phyloP scores from a whole-genome alignment of 2,329 filamentous ascomycete genomes.

The Coleophoma cylindrospora region DNA sequence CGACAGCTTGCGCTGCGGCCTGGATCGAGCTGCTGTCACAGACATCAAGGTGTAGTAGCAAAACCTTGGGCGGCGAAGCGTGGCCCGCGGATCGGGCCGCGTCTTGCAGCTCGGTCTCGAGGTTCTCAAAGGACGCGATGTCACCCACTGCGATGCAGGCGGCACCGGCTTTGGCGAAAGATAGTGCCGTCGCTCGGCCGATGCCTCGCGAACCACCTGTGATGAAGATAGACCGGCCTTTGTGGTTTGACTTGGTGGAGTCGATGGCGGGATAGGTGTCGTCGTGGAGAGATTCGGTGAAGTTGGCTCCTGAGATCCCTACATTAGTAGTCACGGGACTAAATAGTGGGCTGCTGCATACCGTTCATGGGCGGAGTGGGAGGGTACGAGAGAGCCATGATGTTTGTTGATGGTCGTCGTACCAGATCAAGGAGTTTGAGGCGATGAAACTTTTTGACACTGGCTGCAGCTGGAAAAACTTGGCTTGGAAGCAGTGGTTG shows the following conservation, averaged over 20 bases:
- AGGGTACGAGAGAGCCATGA: no score
- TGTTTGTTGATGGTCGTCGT: no score
- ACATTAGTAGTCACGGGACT: no score
- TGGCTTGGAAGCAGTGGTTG: no score
- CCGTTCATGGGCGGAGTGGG: no score
- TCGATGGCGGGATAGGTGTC: slow-evolving; percentile 48
- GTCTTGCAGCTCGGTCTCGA: slow-evolving; percentile 26
- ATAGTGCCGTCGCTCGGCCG: slow-evolving; percentile 43
- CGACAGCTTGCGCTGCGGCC: slow-evolving; percentile 15
- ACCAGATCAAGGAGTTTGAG: no score
- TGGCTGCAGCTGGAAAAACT: no score
- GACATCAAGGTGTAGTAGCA: slow-evolving; percentile 33
- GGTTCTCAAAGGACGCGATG: slow-evolving; percentile 32
- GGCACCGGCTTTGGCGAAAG: slow-evolving; percentile 46
- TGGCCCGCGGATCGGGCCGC: slow-evolving; percentile 25
- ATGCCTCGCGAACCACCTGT: slow-evolving; percentile 49
- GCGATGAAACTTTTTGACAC: no score
- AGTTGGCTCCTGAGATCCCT: background rate
- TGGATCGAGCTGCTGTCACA: slow-evolving; percentile 24
- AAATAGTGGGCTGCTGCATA: no score
- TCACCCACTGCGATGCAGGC: slow-evolving; percentile 44
- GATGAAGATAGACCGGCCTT: slow-evolving; percentile 37
- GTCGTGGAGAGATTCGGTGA: slow-evolving; percentile 17
- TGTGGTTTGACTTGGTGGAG: slow-evolving; percentile 32
- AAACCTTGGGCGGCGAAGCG: slow-evolving; percentile 29